Evolutionary conservation across 2,329 filamentous ascomycete species (phyloP), one percentile per base, ranked within the genome.

Genomic region (Monilinia laxa): DNA sequence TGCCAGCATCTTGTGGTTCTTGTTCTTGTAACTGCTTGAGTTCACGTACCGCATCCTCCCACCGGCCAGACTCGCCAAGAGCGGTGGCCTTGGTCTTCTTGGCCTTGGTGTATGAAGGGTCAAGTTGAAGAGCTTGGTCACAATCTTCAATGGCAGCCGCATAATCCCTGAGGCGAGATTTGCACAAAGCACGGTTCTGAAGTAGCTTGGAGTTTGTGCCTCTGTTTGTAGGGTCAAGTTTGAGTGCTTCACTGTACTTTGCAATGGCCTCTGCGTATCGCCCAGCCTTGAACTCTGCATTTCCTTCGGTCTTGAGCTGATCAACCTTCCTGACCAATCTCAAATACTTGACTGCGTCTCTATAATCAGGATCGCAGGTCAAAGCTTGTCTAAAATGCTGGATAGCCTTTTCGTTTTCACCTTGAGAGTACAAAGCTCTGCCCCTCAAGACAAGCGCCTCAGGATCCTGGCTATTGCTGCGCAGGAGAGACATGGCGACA

Each of bases 51-150:
- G 93, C 91, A 69, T 95, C 92, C 73, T 98, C 93, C 94, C 95
- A 99, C 75, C 90, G 88, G 65, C 93, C 95, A 16, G 90, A 87
- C 75, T 90, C 87, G 25, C 93, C 93, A 23, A 94, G 81, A 0
- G 93, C 94, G 78, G 94, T 97, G 68, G 95, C 95, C 78, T 93
- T 92, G 67, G 94, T 96, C 82, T 95, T 96, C 75, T 91, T 89
- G 3, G 94, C 95, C 81, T 98, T 98, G 73, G 85, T 83, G 80
- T 98, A 99, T 52, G 84, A 82, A 1, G 93, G 87, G 73, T 99
- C 95, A 18, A 98, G 85, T 72, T 86, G 83, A 69, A 97, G 84
- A 31, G 95, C 95, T 69, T 86, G 86, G 71, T 94, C 92, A 77
- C 93, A 96, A 80, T 99, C 95, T 14, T 84, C 83, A 71, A 97